These are phyloP conservation scores for Senna tora DNA, from an alignment of 306 rosid species.

Conservation along the genomic window DNA sequence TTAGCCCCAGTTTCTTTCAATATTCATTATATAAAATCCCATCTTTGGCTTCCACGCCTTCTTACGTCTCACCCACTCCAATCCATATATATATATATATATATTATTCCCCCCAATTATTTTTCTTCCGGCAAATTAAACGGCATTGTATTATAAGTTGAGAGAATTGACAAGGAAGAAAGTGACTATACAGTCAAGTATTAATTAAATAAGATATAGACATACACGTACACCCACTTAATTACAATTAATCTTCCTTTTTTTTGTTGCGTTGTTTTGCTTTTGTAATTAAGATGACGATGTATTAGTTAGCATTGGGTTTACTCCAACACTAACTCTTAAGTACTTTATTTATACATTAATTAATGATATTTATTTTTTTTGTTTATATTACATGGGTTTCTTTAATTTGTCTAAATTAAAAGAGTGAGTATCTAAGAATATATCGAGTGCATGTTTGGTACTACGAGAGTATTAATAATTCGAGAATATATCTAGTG, in stretches of 20 bases:
- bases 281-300: neutral
- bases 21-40: too few relatives aligned
- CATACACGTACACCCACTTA: too few relatives aligned
- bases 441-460: too few relatives aligned
- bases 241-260: neutral
- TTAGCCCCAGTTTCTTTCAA: neutral
- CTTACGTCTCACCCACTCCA: neutral
- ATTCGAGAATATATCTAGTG: too few relatives aligned
- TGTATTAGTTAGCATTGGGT: slow-evolving; percentile 7
- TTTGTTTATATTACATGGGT: too few relatives aligned
- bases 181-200: too few relatives aligned
- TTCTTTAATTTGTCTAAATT: too few relatives aligned
- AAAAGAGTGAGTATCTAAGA: too few relatives aligned
- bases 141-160: neutral
- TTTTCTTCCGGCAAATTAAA: neutral
- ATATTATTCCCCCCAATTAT: neutral
- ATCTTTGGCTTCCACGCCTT: slow-evolving; percentile 13
- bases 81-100: neutral
- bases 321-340: neutral
- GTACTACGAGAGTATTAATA: too few relatives aligned
- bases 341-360: neutral
- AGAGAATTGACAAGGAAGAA: neutral
- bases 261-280: slow-evolving; percentile 1
- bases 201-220: too few relatives aligned
- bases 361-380: too few relatives aligned